These are phyloP conservation scores for Pseudogymnoascus sp. DNA, from an alignment of 2,329 filamentous ascomycete species.

Conservation along the genomic window DNA sequence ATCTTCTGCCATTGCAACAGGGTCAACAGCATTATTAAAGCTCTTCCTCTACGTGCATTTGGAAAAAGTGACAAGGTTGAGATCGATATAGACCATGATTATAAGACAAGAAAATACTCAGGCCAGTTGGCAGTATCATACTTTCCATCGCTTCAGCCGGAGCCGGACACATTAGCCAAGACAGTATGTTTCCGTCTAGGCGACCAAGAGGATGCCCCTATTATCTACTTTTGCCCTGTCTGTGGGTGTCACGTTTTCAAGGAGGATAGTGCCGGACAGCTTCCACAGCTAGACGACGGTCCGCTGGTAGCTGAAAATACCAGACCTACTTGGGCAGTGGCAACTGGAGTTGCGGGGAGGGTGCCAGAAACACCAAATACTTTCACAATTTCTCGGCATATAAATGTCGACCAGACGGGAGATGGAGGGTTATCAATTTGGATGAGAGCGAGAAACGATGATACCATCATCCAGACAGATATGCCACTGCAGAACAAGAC, in stretches of 20 bases:
- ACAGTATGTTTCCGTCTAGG: not conserved
- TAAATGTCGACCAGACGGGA: conserved; percentile 36
- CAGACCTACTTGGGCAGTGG: not conserved
- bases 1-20: not conserved
- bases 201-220: not conserved
- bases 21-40: not conserved
- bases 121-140: not conserved
- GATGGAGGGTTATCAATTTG: conserved; percentile 45
- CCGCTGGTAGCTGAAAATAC: not conserved
- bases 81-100: not conserved
- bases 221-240: not conserved
- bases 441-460: conserved; percentile 31
- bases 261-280: not conserved
- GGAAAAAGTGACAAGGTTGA: not conserved
- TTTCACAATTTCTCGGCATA: not conserved
- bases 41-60: not conserved
- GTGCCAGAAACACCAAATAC: not conserved
- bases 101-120: not conserved
- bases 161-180: not conserved
- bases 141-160: not conserved
- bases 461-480: conserved; percentile 21
- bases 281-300: too few species aligned
- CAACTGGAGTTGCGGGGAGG: not conserved
- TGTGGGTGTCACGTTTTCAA: not conserved
- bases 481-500: conserved; percentile 12